These are phyloP conservation scores for Dioszegia crocea DNA, from an alignment of 768 basidiomycete genomes.

Conservation along the genomic window DNA sequence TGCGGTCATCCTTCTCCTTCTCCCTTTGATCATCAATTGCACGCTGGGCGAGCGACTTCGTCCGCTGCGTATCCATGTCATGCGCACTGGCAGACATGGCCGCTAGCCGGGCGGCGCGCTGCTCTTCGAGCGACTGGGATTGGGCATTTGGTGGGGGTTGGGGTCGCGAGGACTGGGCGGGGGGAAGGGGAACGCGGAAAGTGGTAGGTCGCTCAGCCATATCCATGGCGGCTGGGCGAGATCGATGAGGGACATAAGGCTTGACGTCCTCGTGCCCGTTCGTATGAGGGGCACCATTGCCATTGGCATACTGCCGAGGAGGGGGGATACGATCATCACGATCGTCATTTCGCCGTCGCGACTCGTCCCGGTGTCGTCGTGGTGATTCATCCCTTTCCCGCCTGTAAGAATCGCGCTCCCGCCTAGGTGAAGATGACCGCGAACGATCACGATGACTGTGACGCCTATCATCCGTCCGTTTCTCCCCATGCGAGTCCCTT, in stretches of 20 bases:
- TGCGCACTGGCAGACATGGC: slow-evolving; percentile 77
- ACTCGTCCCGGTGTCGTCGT: slow-evolving; percentile 6
- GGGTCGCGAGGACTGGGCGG: slow-evolving; percentile 47
- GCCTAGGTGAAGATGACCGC: slow-evolving; percentile 1
- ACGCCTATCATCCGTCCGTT: slow-evolving; percentile 5
- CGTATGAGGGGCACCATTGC: slow-evolving; percentile 49
- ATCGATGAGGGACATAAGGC: slow-evolving; percentile 39
- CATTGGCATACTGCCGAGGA: slow-evolving; percentile 45
- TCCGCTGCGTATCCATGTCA: slow-evolving; percentile 64
- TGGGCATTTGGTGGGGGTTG: not conserved
- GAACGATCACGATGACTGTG: slow-evolving; percentile 15
- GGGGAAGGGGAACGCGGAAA: slow-evolving; percentile 53
- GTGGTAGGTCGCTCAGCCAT: slow-evolving; percentile 31
- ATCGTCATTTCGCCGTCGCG: slow-evolving; percentile 27
- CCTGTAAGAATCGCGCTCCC: slow-evolving; percentile 7
- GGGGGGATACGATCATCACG: slow-evolving; percentile 40
- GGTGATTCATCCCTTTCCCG: slow-evolving; percentile 11
- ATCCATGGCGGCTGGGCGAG: slow-evolving; percentile 43
- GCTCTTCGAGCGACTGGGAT: slow-evolving; percentile 31
- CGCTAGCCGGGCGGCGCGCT: slow-evolving; percentile 76
- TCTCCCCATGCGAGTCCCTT: slow-evolving; percentile 4
- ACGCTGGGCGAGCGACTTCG: slow-evolving; percentile 64
- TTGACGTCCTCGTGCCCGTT: slow-evolving; percentile 41
- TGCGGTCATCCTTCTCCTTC: slow-evolving; percentile 65
- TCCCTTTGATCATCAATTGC: slow-evolving; percentile 76